Evolutionary conservation across 1,139 yeast species (phyloP), one percentile per base, ranked within the genome.

Genomic region (Geotrichum citri-aurantii): DNA sequence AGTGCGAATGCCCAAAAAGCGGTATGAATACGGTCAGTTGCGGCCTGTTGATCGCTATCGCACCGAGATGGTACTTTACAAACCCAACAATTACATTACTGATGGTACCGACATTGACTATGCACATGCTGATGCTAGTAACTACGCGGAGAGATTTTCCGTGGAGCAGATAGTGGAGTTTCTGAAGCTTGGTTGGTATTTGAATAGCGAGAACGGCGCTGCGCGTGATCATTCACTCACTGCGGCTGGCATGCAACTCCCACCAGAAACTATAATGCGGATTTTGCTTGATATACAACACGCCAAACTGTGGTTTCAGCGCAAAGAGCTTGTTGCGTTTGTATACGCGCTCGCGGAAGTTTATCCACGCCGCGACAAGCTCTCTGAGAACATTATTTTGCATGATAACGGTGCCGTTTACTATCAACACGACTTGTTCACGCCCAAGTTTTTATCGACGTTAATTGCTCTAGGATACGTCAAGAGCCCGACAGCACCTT

Each of bases 401-500:
- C 14, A 17, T 23, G 47, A 26, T 11, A 37, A 37, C 7, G 44
- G 44, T 17, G 10, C 17, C 12, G 49, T 49, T 8, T 31, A 40
- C 10, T 48, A 14, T 24, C 52, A 54, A 31, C 26, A 42, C n/a
- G 51, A 55, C 19, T 24, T 50, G n/a, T 55, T 55, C 48, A 55
- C 31, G 8, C 19, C 55, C 6, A 26, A 40, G 23, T 37, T 55
- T 7, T 46, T 55, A 17, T 47, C 50, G 4, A 44, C 51, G 5
- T 31, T 55, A 4, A 48, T 55, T 11, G 33, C 23, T 21, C 51
- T 55, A 14, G 58, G 55, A 17, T 55, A 50, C 40, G 17, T 51
- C 23, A 55, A 55, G 31, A 47, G 55, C 6, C 58, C 58, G 5
- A 24, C 40, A 4, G 29, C 50, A 3, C 58, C 58, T 1, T 55